Conservation (phyloP, 1,139 yeast species). For the Tardiomyces digboiensis region DNA sequence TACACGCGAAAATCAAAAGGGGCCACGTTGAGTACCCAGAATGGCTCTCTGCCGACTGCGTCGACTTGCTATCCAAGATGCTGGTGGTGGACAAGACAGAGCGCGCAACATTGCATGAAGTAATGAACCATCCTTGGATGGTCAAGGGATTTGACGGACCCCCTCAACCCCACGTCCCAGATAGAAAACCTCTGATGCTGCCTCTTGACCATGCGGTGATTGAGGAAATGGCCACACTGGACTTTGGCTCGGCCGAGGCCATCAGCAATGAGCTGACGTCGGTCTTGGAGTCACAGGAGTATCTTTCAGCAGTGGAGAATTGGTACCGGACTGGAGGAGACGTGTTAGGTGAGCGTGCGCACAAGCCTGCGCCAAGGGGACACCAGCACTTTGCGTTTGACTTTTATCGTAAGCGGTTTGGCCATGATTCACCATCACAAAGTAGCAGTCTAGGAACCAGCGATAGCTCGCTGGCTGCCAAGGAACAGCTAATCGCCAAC, state of each 20-base stretch:
- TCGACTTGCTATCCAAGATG: slow-evolving; percentile 80
- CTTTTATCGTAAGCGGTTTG: slow-evolving; percentile 13
- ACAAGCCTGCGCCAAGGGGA: slow-evolving; percentile 2
- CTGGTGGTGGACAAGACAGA: slow-evolving; percentile 79
- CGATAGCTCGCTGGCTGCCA: slow-evolving; percentile 1
- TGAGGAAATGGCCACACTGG: slow-evolving; percentile 68
- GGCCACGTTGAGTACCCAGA: slow-evolving; percentile 92
- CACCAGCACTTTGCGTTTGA: slow-evolving; percentile 17
- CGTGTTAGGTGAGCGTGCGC: slow-evolving; percentile 1
- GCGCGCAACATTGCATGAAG: slow-evolving; percentile 74
- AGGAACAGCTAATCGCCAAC: slow-evolving; percentile 1
- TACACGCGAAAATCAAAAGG: slow-evolving; percentile 89
- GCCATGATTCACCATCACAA: too few relatives aligned
- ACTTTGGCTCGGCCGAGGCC: slow-evolving; percentile 61
- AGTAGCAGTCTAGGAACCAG: too few relatives aligned
- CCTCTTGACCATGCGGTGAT: slow-evolving; percentile 69
- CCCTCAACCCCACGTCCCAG: slow-evolving; percentile 65
- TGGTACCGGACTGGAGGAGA: slow-evolving; percentile 42
- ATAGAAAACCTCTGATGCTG: slow-evolving; percentile 59
- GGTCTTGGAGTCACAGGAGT: slow-evolving; percentile 57
- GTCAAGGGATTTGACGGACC: slow-evolving; percentile 73
- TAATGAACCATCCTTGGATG: slow-evolving; percentile 93
- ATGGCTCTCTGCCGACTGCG: slow-evolving; percentile 71
- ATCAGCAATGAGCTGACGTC: slow-evolving; percentile 47
- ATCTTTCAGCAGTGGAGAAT: slow-evolving; percentile 51